phyloP scores from a whole-genome alignment of 129 eudicot genomes.

The Flaveria linearis region DNA sequence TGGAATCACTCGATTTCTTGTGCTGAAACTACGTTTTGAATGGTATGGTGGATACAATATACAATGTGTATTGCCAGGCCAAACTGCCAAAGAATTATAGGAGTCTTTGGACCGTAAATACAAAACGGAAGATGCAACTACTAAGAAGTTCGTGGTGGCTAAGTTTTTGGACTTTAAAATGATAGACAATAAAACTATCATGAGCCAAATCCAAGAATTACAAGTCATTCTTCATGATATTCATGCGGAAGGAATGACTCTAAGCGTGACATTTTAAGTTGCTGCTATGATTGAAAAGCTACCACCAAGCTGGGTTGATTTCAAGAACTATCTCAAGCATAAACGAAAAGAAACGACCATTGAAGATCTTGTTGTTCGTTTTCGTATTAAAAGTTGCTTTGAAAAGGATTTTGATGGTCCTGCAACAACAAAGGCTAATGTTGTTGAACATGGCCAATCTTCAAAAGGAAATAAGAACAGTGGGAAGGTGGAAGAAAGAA shows the following conservation, averaged over 20 bases:
- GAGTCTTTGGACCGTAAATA: too few species aligned
- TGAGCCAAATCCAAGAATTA: too few species aligned
- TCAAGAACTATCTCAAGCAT: background rate
- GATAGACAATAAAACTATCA: too few species aligned
- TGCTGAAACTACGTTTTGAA: too few species aligned
- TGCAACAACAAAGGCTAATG: background rate
- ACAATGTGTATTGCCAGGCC: too few species aligned
- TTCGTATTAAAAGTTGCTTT: background rate
- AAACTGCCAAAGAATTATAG: too few species aligned
- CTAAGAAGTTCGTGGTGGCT: too few species aligned
- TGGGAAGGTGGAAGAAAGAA: background rate
- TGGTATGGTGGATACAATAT: too few species aligned
- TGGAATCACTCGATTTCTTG: too few species aligned
- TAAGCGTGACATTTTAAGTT: conserved; percentile 1
- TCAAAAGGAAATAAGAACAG: background rate
- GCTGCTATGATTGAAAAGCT: background rate
- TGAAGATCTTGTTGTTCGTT: conserved; percentile 5
- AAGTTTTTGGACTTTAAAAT: too few species aligned
- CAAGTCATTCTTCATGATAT: too few species aligned
- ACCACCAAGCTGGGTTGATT: background rate
- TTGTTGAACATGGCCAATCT: conserved; percentile 1
- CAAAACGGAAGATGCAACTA: too few species aligned
- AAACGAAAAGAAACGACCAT: background rate
- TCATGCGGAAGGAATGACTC: background rate
- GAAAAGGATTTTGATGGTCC: background rate